Base-by-base conservation (phyloP, 2,329 filamentous ascomycete genomes). In the Colletotrichum euphorbiae region DNA sequence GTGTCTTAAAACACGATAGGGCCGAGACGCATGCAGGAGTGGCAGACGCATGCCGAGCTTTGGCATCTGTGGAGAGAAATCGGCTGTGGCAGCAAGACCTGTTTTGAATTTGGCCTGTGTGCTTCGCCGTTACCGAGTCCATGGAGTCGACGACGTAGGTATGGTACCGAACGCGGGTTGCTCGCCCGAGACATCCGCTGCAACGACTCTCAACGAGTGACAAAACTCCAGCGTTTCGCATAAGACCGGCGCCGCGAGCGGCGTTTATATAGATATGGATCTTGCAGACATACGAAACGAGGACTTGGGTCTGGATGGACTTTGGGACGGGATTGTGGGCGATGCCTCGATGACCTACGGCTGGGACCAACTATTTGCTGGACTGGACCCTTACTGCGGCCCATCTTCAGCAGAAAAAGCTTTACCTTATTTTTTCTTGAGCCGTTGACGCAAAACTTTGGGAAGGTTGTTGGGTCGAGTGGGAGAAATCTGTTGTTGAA, bases 331-430 rank as follows among this genome's bases (percentile, higher is more conserved):
- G 8, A 67, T 73, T 3, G 46, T 72, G 7, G 65, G 55, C 1
- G 64, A 67, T 3, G 56, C 58, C 5, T 70, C 71, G 2, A 61
- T 66, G 21, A 57, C 67, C 17, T 72, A 71, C 40, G 70, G 68
- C 19, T 73, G 72, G 62, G 72, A 74, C 24, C 70, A 74, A 33
- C 46, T 75, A 0, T 73, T 75, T 15, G 69, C 73, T 2, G 72
- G 68, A 6, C 60, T 74, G n/a, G 73, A 74, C 42, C 58, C 67
- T 1, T 74, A 71, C 19, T 73, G 66, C 15, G 73, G 71, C 2
- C 57, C 58, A 3, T 51, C 51, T 1, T 67, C 13, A 13, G 50
- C 31, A 36, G 4, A 24, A 24, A 24, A 4, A 24, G 21, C 21
- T 24, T 24, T 24, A n/a, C n/a, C n/a, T n/a, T 24, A 3, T 4